Evolutionary conservation across 306 rosid species (phyloP), one percentile per base, ranked within the genome.

Genomic region (Psophocarpus tetragonolobus): DNA sequence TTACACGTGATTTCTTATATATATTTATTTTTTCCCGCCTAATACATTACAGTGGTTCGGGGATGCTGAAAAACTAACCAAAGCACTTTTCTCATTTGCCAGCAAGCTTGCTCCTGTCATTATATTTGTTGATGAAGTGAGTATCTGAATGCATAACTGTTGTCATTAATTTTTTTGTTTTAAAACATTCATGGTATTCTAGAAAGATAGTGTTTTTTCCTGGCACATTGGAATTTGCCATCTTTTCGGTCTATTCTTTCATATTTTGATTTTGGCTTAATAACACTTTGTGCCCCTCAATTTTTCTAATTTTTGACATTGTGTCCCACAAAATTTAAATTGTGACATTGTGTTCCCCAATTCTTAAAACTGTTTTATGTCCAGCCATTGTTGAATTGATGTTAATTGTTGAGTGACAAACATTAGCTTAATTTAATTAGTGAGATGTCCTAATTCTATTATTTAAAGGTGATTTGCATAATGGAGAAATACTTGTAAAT

Each of bases 21-120:
- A n/a, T n/a, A 8, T 57, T 76, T 81, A 15, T 29, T 81, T 74
- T 81, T 77, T 70, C 66, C 35, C 74, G 68, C 68, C n/a, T n/a
- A n/a, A n/a, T n/a, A n/a, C n/a, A n/a, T n/a, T 80, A 78, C 93
- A 95, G 97, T 95, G 99, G 97, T 95, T 95, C 61, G 99, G 99
- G 72, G 97, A 95, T 82, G 97, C 99, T 73, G 99, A 95, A 87
- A 95, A 95, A 92, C 90, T 95, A 77, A 95, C 97, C 45, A 95
- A 92, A 75, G 97, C 99, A 13, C 96, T 95, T 53, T 95, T 95
- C 89, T 95, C 99, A 80, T 95, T 92, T 73, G 97, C 99, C 74
- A 85, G 97, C 93, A 95, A 90, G 88, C 92, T 95, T 81, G 87
- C 97, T 76, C 99, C 99, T 18, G 99, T 95, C 87, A 91, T 95